Evolutionary conservation across 1,284 basidiomycete species (phyloP), one percentile per base, ranked within the genome.

Genomic region (Heterobasidion occidentale): DNA sequence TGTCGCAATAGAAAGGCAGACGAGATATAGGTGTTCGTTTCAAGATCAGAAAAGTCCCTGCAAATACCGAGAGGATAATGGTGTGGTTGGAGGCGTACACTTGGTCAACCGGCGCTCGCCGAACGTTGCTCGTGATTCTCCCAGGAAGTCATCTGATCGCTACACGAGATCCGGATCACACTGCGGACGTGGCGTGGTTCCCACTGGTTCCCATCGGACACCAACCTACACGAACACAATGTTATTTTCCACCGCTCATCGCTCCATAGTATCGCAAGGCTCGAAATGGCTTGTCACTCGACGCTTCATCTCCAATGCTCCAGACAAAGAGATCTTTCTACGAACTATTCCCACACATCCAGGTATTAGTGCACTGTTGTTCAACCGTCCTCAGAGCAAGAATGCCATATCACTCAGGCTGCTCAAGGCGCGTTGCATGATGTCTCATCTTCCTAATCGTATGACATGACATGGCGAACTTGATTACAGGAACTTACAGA

Each of bases 371-470:
- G 84, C 78, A 60, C 74, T 90, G 20, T 79, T 78, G 38, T 78
- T 97, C 61, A 92, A 96, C 65, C 78, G 92, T 55, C 90, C 92
- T 3, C 78, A 88, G 61, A 86, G 85, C 60, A 94, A 88, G 78
- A 98, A 98, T 74, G 93, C 94, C 17, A 90, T 98, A 55, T 93
- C 90, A 6, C 71, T 83, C 56, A 77, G 77, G 34, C 78, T 97
- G 63, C 75, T 96, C 46, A 75, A 81, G 71, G 90, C 87, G 55
- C 61, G 64, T 19, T 52, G 34, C 36, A 12, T 57, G 20, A 53
- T 54, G 33, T 11, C 53, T 17, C 51, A 11, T 27, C 35, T 58
- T 36, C 36, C 36, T 50, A 27, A 4, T 27, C 4, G 27, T 27
- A 27, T 53, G 35, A 55, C 50, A 36, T 38, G 33, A 36, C 51